Base-by-base conservation (phyloP, 208 protist genomes). In the Porcisia hertigi region DNA sequence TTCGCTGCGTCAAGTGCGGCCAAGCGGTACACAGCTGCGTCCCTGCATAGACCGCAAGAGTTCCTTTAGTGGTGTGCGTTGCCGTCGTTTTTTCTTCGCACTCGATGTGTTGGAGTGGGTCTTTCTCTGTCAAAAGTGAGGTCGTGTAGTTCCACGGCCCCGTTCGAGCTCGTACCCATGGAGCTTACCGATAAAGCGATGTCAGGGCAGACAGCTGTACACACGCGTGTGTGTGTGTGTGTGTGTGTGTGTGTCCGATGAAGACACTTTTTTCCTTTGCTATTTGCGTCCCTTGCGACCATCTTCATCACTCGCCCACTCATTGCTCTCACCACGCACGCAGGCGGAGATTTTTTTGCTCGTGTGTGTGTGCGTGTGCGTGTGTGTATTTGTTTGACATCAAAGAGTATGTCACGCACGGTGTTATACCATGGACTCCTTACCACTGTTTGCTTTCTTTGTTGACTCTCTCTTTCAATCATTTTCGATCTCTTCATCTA, bases 1-100 rank as follows among this genome's bases (percentile, higher is more conserved):
- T 97, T 65, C 86, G 88, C 3, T 97, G 94, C 75, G 76, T 85
- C 34, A 81, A 78, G 49, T 97, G 94, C 59, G 91, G 89, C 4
- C 77, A 87, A 39, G 75, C 83, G 7, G 91, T 97, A 49, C 84
- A 94, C 71, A 81, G 67, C 71, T 91, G 82, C 64, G 20, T 64
- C 39, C 81, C 90, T 1, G 87, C 85, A 16, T 90, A 84, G 47
- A 47, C 45, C 41, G 41, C 63, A 69, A 30, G 12, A 20, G 41
- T 20, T 52, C 63, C 23, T 16, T 18, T 69, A 0, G 63, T 52
- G 63, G 16, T 45, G 23, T 52, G 41, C 41, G 4, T 25, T 41
- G 59, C 59, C 34, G 59, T 23, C 16, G 59, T 39, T 30, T 5
- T 34, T 41, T 8, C 59, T 41, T 64, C 30, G 34, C 36, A n/a